Percentiles rank a stretch among this genome's conserved stretches.
phyloP scores from a whole-genome alignment of 75 land plant species.

The Pinus taeda region DNA sequence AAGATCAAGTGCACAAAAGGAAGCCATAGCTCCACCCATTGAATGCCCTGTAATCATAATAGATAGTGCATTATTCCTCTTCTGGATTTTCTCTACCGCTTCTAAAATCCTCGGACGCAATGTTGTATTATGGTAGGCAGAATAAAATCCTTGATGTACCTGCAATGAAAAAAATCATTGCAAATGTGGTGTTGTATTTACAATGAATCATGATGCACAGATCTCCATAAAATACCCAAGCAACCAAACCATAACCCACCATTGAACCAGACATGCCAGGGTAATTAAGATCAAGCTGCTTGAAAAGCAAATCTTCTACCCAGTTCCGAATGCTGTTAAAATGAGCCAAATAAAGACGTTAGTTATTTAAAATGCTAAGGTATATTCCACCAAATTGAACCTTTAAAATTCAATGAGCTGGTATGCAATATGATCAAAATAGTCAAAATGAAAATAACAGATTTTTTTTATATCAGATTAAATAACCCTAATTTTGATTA shows the following conservation, averaged over 20 bases:
- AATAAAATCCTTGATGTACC: conserved; percentile 76
- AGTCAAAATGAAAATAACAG: too few relatives aligned
- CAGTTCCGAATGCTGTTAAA: conserved; percentile 81
- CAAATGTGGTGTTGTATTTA: too few relatives aligned
- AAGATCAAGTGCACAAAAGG: conserved; percentile 87
- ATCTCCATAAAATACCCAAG: not conserved
- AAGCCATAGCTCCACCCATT: conserved; percentile 98
- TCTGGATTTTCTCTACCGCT: too few relatives aligned
- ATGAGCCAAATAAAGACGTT: too few relatives aligned
- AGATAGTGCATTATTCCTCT: not conserved
- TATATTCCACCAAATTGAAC: too few relatives aligned
- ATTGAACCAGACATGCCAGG: conserved; percentile 85
- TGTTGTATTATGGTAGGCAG: conserved; percentile 85
- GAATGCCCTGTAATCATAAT: conserved; percentile 68
- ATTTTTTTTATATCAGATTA: too few relatives aligned
- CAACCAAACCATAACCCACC: conserved; percentile 31
- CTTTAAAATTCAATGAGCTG: too few relatives aligned
- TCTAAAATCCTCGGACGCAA: conserved; percentile 45
- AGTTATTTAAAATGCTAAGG: too few relatives aligned
- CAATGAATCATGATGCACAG: too few relatives aligned
- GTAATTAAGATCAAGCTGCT: conserved; percentile 83
- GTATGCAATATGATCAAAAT: too few relatives aligned
- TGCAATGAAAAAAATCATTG: conserved; percentile 19
- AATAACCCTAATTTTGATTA: too few relatives aligned
- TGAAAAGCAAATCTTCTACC: conserved; percentile 84